Base-by-base conservation (phyloP, 2,329 filamentous ascomycete genomes). In the Coccinonectria pachysandricola region DNA sequence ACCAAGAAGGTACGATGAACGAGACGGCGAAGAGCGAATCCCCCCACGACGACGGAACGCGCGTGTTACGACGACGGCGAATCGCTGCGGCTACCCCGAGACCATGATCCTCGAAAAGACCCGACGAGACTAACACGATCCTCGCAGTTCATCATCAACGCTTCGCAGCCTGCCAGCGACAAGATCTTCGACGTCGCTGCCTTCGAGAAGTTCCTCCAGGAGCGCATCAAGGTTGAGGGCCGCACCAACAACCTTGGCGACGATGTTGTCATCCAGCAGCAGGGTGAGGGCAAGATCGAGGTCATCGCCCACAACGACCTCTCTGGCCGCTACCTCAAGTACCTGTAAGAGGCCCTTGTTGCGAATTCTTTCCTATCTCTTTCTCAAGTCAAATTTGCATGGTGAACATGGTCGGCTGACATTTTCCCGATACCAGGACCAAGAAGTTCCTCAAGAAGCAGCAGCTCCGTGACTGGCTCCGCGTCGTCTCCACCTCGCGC, bases 381-480 rank as follows among this genome's bases (percentile, higher is more conserved):
- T n/a, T n/a, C n/a, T n/a, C n/a, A n/a, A n/a, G n/a, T n/a, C n/a
- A n/a, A n/a, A n/a, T n/a, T n/a, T n/a, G n/a, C n/a, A n/a, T n/a
- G n/a, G n/a, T n/a, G n/a, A n/a, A n/a, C n/a, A n/a, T n/a, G n/a
- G n/a, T n/a, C 23, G 11, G 12, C 7, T n/a, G 4, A 7, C 6
- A 13, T 9, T 10, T 14, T 19, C 2, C 12, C 20, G 11, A n/a
- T n/a, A n/a, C n/a, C 36, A 93, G 85, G 62, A 98, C 91, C 64
- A 98, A 98, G 85, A 98, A 98, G 78, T 98, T 94, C 81, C 81
- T 98, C 67, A 98, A 98, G 86, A 98, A 98, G 84, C 85, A 95
- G 75, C 88, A 96, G 78, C 84, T 98, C 62, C 85, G 91, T 71
- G 91, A 98, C 75, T 98, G 91, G 91, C 83, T 98, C 59, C 87